A percentile compares a stretch with the other conserved stretches of the same genome.
Conservation (phyloP, 305 asterid species). For the Euphrasia arctica region DNA sequence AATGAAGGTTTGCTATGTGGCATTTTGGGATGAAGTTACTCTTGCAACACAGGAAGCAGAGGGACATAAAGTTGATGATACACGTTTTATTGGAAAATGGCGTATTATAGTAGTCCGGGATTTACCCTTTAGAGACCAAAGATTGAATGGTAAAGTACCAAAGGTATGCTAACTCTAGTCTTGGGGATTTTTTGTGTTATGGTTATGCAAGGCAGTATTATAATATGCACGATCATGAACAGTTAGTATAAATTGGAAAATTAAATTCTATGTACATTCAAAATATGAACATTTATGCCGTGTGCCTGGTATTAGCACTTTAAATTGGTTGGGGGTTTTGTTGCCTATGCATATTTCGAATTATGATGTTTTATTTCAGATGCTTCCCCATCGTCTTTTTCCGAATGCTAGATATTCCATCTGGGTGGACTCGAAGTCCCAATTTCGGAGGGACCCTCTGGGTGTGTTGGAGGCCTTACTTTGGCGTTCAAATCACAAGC, state of each 20-base stretch:
- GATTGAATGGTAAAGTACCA: slow-evolving; percentile 96
- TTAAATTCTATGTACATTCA: not conserved
- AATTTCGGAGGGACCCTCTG: slow-evolving; percentile 56
- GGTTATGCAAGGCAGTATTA: not conserved
- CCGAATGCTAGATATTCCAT: slow-evolving; percentile 90
- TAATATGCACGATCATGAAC: not conserved
- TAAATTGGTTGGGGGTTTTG: not conserved
- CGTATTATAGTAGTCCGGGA: slow-evolving; percentile 70
- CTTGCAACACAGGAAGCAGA: slow-evolving; percentile 73
- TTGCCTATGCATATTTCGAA: slow-evolving; percentile 14
- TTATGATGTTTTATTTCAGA: slow-evolving; percentile 48
- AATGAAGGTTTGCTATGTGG: slow-evolving; percentile 88
- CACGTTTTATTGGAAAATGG: slow-evolving; percentile 81
- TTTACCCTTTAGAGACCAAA: slow-evolving; percentile 88
- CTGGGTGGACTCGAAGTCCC: slow-evolving; percentile 99
- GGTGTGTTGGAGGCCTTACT: slow-evolving; percentile 66
- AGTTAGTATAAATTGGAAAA: not conserved
- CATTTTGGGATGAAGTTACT: slow-evolving; percentile 96
- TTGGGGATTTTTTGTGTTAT: slow-evolving; percentile 15
- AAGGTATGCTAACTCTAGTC: slow-evolving; percentile 51
- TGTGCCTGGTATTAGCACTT: slow-evolving; percentile 21
- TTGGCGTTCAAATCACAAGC: slow-evolving; percentile 73
- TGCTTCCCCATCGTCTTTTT: slow-evolving; percentile 97
- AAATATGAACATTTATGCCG: not conserved
- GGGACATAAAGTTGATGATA: slow-evolving; percentile 62